These are phyloP conservation scores for Pelargonium myrrhifolium DNA, from an alignment of 441 rosid species.

Conservation along the genomic window DNA sequence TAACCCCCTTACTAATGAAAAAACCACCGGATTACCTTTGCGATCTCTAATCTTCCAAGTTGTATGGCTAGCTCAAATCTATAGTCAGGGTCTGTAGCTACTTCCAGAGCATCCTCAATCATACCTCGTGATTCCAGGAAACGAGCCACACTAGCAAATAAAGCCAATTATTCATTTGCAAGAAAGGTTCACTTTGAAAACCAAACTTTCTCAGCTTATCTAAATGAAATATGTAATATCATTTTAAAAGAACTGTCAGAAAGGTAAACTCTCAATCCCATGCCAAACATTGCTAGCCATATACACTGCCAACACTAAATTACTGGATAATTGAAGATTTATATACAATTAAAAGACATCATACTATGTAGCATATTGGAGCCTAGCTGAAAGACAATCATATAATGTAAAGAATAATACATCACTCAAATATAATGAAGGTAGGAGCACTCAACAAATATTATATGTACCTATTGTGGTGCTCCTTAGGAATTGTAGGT, in stretches of 20 bases:
- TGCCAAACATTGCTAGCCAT: slow-evolving; percentile 8
- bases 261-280: not conserved
- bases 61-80: slow-evolving; percentile 93
- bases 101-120: slow-evolving; percentile 91
- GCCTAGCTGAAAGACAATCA: not conserved
- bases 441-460: slow-evolving; percentile 4
- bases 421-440: not conserved
- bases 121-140: slow-evolving; percentile 95
- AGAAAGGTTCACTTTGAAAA: slow-evolving; percentile 8
- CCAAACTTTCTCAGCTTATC: slow-evolving; percentile 8
- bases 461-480: slow-evolving; percentile 66
- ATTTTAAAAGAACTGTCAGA: not conserved
- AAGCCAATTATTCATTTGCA: slow-evolving; percentile 20
- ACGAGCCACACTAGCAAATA: slow-evolving; percentile 71
- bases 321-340: not conserved
- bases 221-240: slow-evolving; percentile 4
- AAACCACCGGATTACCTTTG: slow-evolving; percentile 45
- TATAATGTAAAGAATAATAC: not conserved
- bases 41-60: slow-evolving; percentile 81
- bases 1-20: not conserved
- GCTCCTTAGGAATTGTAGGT: slow-evolving; percentile 92
- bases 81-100: slow-evolving; percentile 93
- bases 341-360: not conserved
- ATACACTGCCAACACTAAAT: not conserved
- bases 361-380: not conserved